Base-by-base conservation (phyloP, 441 rosid species). In the Erodium chrysanthum region DNA sequence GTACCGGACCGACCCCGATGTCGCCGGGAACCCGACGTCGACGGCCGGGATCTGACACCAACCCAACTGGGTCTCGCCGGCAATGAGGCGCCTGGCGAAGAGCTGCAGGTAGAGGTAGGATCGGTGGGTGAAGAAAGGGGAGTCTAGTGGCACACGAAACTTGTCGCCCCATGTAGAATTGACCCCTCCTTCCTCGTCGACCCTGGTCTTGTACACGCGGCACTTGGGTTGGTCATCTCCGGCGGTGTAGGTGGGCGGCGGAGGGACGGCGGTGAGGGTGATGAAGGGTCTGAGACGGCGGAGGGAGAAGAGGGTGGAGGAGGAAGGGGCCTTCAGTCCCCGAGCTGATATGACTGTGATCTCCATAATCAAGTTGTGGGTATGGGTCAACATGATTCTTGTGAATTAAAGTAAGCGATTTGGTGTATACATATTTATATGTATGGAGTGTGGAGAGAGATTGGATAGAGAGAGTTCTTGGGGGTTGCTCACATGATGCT, bases 141-240 rank as follows among this genome's bases (percentile, higher is more conserved):
- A 18, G 54, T 82, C 86, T 0, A 78, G 22, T 0, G 86, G 82
- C 0, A 86, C 46, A 12, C 62, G 68, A 56, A 86, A 84, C 67
- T 76, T 84, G 68, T 86, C 84, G 14, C 82, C 83, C 91, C 91
- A 86, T 0, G 72, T 71, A 17, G 86, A 87, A 72, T 79, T 77
- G 0, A 74, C 67, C 7, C 89, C 91, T 18, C 84, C 85, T 6
- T 62, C 73, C 61, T 78, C 80, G 54, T 84, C 87, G 12, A 81
- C 72, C 67, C 81, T 75, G 0, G 88, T 83, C 15, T 18, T 29
- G 72, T 73, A 75, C 29, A 48, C 64, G 6, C 27, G 77, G 74
- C 66, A 5, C 22, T 33, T 63, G 40, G 58, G 33, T 23, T 12
- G 56, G 44, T 27, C 67, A 29, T 11, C 5, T 20, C 3, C 29